These are phyloP conservation scores for Parasitella parasitica DNA, from an alignment of 371 early-diverging fungal species.

Conservation along the genomic window DNA sequence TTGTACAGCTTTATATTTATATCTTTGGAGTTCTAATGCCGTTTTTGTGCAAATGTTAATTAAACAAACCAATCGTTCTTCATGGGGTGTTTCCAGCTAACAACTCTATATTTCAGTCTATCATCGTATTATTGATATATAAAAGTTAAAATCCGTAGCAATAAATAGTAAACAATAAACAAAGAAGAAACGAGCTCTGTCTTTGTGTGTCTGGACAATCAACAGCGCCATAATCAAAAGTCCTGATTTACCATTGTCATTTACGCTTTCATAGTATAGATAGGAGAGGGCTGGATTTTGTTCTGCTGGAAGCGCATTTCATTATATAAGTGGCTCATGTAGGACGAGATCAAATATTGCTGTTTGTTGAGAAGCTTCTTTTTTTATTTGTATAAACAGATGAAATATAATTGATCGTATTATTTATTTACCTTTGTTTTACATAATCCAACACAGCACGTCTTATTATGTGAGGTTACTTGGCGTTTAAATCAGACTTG, in stretches of 20 bases:
- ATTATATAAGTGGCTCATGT: neutral
- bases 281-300: too few species aligned
- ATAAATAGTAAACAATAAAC: too few species aligned
- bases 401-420: neutral
- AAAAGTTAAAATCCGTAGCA: too few species aligned
- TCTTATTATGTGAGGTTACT: neutral
- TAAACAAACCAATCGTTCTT: conserved; percentile 5
- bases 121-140: too few species aligned
- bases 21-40: conserved; percentile 2
- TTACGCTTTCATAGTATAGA: too few species aligned
- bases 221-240: too few species aligned
- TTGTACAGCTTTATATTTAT: conserved; percentile 5
- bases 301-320: too few species aligned
- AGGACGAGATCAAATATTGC: conserved; percentile 1
- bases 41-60: conserved; percentile 10
- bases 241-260: too few species aligned
- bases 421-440: too few species aligned
- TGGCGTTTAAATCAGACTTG: neutral
- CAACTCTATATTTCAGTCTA: neutral
- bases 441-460: too few species aligned
- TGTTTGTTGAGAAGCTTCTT: neutral
- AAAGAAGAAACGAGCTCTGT: too few species aligned
- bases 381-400: neutral
- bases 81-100: conserved; percentile 12
- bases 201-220: too few species aligned